Evolutionary conservation across 2,329 filamentous ascomycete genomes (phyloP), one percentile per base, ranked within the genome.

Genomic region (Colletotrichum sp.): DNA sequence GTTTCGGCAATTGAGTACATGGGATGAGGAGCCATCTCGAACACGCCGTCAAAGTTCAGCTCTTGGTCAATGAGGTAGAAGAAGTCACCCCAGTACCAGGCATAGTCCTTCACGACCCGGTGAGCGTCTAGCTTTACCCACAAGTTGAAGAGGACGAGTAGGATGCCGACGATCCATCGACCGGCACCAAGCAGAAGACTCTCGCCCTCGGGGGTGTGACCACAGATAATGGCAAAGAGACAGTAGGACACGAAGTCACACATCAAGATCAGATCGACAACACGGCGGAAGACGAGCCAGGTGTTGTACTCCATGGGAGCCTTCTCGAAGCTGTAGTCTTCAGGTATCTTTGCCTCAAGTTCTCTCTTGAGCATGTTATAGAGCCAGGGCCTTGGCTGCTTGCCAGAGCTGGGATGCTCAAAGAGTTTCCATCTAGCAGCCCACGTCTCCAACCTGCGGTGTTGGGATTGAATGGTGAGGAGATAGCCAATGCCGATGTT

Each of bases 1-100:
- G n/a, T n/a, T n/a, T n/a, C n/a, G n/a, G n/a, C 97, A 81, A 98
- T 96, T 71, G 96, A 98, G 87, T 98, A 98, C 96, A 98, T 98
- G 78, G 96, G 96, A 83, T 98, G 97, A 36, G 97, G 97, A 25
- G 97, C 97, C 93, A 99, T 97, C 87, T 99, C 97, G 83, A 98
- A 99, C 77, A 99, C 97, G 72, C 97, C 97, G 83, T 99, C 97
- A 84, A 99, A 99, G 66, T 96, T 98, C 83, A 99, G 89, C 82
- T 98, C 95, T 86, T 98, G 96, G 85, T 99, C 97, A 84, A 99
- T 95, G 82, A 99, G 93, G 86, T 96, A 99, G 89, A 98, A 99
- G 87, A 98, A 98, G 85, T 99, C 97, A 77, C 97, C 97, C 97
- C 97, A 99, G 86, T 98, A 99, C 97, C 97, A 99, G 32, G 97